These are phyloP conservation scores for Alternaria alternata DNA, from an alignment of 2,329 filamentous ascomycete genomes.

Conservation along the genomic window DNA sequence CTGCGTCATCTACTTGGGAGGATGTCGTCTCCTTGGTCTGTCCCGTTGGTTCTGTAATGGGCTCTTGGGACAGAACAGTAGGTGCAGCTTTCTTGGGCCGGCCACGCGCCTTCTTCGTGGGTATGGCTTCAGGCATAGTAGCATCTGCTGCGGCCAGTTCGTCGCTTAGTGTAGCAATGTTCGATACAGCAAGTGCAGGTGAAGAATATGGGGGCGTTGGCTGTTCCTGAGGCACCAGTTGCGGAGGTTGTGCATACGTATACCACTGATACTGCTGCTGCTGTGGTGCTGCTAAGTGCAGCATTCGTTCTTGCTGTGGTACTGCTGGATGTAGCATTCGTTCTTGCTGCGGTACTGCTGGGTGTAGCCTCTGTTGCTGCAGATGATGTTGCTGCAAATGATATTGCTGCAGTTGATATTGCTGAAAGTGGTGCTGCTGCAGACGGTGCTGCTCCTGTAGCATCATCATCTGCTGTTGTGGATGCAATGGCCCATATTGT, in stretches of 20 bases:
- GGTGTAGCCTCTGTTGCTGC: not conserved
- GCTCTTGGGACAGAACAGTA: constrained; percentile 2
- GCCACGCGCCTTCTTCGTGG: constrained; percentile 38
- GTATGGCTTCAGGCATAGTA: not conserved
- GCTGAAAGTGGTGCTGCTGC: not conserved
- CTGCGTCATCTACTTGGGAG: too few relatives aligned
- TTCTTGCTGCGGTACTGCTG: too few relatives aligned
- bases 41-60: constrained; percentile 10
- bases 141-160: not conserved
- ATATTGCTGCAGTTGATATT: not conserved
- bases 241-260: not conserved
- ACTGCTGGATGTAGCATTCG: not conserved
- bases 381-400: not conserved
- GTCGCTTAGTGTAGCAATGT: not conserved
- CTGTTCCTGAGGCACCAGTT: not conserved
- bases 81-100: constrained; percentile 39
- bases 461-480: not conserved
- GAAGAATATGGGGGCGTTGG: not conserved
- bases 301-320: not conserved
- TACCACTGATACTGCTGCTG: not conserved
- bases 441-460: not conserved
- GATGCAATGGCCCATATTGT: not conserved
- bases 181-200: not conserved
- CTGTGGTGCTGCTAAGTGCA: not conserved
- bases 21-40: not conserved